Conservation (phyloP, 495 filamentous ascomycete species). For the Penicilliopsis zonata region DNA sequence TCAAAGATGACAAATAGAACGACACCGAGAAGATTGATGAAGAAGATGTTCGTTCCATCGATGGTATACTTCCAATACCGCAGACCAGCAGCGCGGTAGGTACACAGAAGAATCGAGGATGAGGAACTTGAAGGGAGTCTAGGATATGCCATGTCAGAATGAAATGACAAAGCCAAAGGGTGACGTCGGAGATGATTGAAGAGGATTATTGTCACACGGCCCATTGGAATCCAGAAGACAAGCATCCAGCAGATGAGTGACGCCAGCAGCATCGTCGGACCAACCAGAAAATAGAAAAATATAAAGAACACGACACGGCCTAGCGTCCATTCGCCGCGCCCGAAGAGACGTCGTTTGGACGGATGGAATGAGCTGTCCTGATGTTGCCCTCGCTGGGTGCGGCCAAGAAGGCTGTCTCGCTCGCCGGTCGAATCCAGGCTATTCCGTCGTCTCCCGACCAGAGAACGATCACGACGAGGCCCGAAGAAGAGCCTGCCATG, state of each 20-base stretch:
- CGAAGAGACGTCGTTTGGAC: conserved; percentile 85
- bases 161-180: conserved; percentile 84
- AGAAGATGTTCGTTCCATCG: conserved; percentile 96
- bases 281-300: conserved; percentile 91
- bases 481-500: conserved; percentile 94
- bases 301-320: conserved; percentile 92
- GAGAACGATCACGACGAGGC: conserved; percentile 61
- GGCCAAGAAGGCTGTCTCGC: conserved; percentile 78
- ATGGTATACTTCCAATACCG: conserved; percentile 99
- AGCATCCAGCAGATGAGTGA: conserved; percentile 88
- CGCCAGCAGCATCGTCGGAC: conserved; percentile 76
- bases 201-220: conserved; percentile 80
- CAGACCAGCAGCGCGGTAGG: conserved; percentile 84
- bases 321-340: conserved; percentile 88
- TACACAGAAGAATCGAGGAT: conserved; percentile 87
- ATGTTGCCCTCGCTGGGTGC: conserved; percentile 39
- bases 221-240: conserved; percentile 98
- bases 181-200: conserved; percentile 88
- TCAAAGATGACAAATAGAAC: conserved; percentile 90
- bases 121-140: conserved; percentile 56
- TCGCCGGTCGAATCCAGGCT: conserved; percentile 84
- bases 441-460: conserved; percentile 78
- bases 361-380: conserved; percentile 38
- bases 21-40: conserved; percentile 89
- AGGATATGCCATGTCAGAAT: conserved; percentile 68